These are phyloP conservation scores for Apiospora koreana DNA, from an alignment of 2,329 filamentous ascomycete genomes.

Conservation along the genomic window DNA sequence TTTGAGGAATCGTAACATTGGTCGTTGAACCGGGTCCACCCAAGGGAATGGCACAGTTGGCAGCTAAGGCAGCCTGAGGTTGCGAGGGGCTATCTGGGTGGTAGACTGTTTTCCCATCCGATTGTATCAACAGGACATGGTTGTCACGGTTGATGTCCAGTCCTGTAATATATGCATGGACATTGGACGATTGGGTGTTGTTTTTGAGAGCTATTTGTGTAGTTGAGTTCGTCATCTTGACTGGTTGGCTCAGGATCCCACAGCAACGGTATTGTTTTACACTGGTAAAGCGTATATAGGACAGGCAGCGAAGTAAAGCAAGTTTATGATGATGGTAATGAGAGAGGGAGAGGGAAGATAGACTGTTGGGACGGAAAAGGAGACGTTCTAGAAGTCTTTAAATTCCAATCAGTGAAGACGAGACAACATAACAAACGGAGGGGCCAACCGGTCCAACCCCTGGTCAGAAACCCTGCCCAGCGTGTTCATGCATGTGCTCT, in stretches of 20 bases:
- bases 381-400: constrained; percentile 4
- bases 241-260: not conserved
- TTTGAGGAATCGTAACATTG: constrained; percentile 66
- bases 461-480: constrained; percentile 4
- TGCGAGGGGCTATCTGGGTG: constrained; percentile 60
- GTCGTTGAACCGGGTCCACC: constrained; percentile 61
- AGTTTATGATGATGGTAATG: not conserved
- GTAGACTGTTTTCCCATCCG: constrained; percentile 67
- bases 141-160: constrained; percentile 60
- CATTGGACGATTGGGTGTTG: constrained; percentile 58
- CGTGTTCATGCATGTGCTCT: constrained; percentile 9
- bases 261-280: not conserved
- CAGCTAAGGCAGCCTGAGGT: constrained; percentile 51
- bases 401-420: not conserved
- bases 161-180: constrained; percentile 74
- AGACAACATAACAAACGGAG: not conserved
- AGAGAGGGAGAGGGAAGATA: not conserved
- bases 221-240: constrained; percentile 41
- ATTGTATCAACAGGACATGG: constrained; percentile 60
- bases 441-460: not conserved
- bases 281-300: not conserved
- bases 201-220: constrained; percentile 67
- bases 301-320: not conserved
- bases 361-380: not conserved
- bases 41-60: constrained; percentile 64